Conservation (phyloP, 331 rosid genomes). For the Pyracantha coccinea region DNA sequence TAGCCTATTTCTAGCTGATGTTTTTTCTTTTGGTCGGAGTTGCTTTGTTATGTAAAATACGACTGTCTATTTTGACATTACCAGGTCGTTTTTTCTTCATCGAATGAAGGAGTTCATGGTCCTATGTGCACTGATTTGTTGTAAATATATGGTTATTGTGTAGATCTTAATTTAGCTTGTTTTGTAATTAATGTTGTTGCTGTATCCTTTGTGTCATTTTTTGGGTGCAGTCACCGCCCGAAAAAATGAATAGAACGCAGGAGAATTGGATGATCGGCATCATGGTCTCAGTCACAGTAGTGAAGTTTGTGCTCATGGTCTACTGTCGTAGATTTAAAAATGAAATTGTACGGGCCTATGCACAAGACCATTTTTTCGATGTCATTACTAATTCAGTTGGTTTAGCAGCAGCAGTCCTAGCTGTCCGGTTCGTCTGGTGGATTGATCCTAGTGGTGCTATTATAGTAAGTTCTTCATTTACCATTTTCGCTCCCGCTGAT, state of each 20-base stretch:
- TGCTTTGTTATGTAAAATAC: no score
- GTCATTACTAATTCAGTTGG: constrained; percentile 80
- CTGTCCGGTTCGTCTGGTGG: constrained; percentile 57
- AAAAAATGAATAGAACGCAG: constrained; percentile 17
- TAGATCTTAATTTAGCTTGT: neutral
- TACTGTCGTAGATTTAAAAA: constrained; percentile 65
- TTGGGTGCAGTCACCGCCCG: constrained; percentile 24
- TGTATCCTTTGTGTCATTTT: neutral
- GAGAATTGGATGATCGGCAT: constrained; percentile 62
- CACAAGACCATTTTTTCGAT: constrained; percentile 73
- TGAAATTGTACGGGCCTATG: constrained; percentile 63
- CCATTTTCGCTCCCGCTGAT: neutral
- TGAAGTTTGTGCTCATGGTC: constrained; percentile 69
- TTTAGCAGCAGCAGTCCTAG: constrained; percentile 67
- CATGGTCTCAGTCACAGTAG: constrained; percentile 60
- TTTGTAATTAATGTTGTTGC: neutral
- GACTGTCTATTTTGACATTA: no score
- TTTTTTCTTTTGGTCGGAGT: no score
- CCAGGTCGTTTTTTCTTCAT: no score
- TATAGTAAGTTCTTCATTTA: constrained; percentile 36
- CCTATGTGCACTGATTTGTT: no score
- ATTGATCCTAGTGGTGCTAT: constrained; percentile 79
- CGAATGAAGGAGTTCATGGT: no score
- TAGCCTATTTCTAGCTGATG: no score
- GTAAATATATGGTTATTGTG: neutral